Evolutionary conservation across 2,329 filamentous ascomycete species (phyloP).

Genomic region (Amylocarpus encephaloides): DNA sequence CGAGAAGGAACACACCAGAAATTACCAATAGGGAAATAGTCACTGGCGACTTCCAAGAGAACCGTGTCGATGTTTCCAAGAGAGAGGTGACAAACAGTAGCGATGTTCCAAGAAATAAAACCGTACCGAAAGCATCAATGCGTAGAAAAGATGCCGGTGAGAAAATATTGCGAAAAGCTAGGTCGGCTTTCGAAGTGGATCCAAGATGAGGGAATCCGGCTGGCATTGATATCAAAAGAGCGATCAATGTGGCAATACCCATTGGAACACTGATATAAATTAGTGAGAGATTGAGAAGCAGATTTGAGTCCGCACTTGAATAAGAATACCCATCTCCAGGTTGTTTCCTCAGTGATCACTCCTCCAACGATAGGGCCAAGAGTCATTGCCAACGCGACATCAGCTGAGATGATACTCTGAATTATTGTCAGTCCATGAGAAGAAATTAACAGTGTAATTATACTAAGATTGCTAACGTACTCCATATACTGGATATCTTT

Average conservation of each 20-base stretch:
- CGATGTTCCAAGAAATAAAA: background rate
- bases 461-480: no score
- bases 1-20: background rate
- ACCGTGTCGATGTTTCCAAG: background rate
- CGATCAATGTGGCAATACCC: background rate
- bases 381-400: background rate
- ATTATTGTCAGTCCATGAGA: no score
- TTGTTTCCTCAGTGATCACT: background rate
- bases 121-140: background rate
- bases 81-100: background rate
- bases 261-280: background rate
- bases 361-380: slow-evolving; percentile 2
- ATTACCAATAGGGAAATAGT: background rate
- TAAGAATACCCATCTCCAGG: slow-evolving; percentile 4
- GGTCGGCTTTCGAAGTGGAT: background rate
- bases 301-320: background rate
- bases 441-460: no score
- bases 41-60: background rate
- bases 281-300: background rate
- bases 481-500: background rate
- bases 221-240: background rate
- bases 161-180: background rate
- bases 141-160: background rate
- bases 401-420: no score
- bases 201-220: background rate